A percentile compares a stretch with the other conserved stretches of the same genome.
Evolutionary conservation across 352 stramenopile genomes (phyloP).

Genomic region (Phytophthora meadii): DNA sequence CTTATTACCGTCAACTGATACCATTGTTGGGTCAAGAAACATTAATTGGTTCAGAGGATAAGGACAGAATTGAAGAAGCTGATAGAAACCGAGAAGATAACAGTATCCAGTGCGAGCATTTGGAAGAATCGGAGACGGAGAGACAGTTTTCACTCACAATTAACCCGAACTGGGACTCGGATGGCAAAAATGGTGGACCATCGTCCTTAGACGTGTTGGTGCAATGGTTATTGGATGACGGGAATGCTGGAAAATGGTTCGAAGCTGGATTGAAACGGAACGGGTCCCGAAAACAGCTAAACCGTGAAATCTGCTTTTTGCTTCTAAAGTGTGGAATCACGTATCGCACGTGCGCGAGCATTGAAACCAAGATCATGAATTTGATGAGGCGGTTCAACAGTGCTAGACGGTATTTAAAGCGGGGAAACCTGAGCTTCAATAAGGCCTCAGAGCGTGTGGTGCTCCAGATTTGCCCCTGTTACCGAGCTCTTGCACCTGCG

Average conservation of each 20-base stretch:
- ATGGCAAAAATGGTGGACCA: not conserved
- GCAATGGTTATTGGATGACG: not conserved
- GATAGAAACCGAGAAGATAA: not conserved
- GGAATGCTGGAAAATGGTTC: not conserved
- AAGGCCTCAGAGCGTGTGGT: not conserved
- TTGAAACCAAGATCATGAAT: not conserved
- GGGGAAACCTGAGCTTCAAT: not conserved
- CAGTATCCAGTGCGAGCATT: not conserved
- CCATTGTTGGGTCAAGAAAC: not conserved
- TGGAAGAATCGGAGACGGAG: not conserved
- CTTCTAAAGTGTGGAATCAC: not conserved
- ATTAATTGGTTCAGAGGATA: too few relatives aligned
- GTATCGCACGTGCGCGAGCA: not conserved
- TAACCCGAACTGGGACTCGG: not conserved
- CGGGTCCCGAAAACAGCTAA: not conserved
- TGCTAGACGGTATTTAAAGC: not conserved
- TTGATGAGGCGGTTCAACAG: not conserved
- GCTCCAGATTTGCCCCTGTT: constrained; percentile 1
- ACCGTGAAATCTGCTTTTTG: not conserved
- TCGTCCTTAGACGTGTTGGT: not conserved
- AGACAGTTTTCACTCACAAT: not conserved
- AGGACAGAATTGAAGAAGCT: not conserved
- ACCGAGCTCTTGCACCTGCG: not conserved
- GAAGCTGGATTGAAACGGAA: not conserved
- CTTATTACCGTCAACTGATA: constrained; percentile 3